phyloP scores from a whole-genome alignment of 306 rosid genomes.

The Geum urbanum region DNA sequence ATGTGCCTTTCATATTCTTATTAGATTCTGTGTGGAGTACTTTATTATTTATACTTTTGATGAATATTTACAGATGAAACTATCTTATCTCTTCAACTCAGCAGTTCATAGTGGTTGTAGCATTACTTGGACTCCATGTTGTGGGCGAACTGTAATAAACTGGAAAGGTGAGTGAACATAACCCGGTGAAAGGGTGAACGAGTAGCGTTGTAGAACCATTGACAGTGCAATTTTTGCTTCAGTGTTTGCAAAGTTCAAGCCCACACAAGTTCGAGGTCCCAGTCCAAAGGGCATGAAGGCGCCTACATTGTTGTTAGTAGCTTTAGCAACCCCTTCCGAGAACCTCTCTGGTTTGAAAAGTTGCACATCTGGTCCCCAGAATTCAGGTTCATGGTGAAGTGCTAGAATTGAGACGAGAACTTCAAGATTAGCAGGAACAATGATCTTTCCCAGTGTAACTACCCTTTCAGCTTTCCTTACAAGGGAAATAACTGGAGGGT shows the following conservation, averaged over 20 bases:
- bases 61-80: not conserved
- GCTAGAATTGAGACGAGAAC: constrained; percentile 12
- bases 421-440: constrained; percentile 13
- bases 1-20: too few species aligned
- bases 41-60: too few species aligned
- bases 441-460: constrained; percentile 16
- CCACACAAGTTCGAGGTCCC: constrained; percentile 36
- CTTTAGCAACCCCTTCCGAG: constrained; percentile 26
- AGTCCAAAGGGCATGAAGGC: constrained; percentile 27
- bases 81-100: not conserved
- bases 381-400: constrained; percentile 28
- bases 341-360: constrained; percentile 33
- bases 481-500: constrained; percentile 20
- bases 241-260: constrained; percentile 19
- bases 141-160: constrained; percentile 22
- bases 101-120: constrained; percentile 8
- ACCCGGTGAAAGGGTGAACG: constrained; percentile 25
- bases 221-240: constrained; percentile 28
- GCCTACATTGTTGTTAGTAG: constrained; percentile 24
- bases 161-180: constrained; percentile 29
- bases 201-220: constrained; percentile 30
- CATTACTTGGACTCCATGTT: constrained; percentile 26
- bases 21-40: too few species aligned
- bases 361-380: constrained; percentile 32
- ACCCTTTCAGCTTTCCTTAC: constrained; percentile 10